These are phyloP conservation scores for Glonium stellatum DNA, from an alignment of 495 filamentous ascomycete genomes.

Conservation along the genomic window DNA sequence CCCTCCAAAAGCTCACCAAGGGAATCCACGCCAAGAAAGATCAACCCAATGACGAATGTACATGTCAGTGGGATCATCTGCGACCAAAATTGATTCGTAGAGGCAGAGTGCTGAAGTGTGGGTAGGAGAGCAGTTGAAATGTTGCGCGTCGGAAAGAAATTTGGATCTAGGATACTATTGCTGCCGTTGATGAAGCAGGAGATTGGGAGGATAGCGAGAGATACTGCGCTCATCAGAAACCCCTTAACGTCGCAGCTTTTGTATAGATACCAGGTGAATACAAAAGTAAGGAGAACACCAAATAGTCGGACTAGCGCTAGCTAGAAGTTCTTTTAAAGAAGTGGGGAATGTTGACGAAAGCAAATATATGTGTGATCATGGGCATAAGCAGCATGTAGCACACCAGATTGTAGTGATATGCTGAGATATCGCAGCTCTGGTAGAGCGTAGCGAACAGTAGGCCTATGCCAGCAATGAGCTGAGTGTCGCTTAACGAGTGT, in stretches of 20 bases:
- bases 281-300: conserved; percentile 2
- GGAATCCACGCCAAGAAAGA: background rate
- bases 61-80: background rate
- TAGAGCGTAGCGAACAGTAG: conserved; percentile 2
- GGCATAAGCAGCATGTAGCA: conserved; percentile 11
- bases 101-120: background rate
- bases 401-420: conserved; percentile 16
- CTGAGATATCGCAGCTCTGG: conserved; percentile 10
- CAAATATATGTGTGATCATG: conserved; percentile 7
- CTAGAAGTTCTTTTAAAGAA: conserved; percentile 3
- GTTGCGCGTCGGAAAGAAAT: background rate
- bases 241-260: background rate
- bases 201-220: background rate
- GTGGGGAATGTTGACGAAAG: conserved; percentile 10
- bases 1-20: background rate
- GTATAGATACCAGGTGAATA: background rate
- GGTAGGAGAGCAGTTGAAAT: background rate
- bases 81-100: background rate
- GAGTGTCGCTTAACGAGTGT: conserved; percentile 9
- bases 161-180: background rate
- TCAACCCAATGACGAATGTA: background rate
- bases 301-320: background rate
- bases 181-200: background rate
- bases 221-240: background rate
- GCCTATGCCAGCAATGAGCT: conserved; percentile 7